Evolutionary conservation across 139 green algal genomes (phyloP).

Genomic region (Chlorella sorokiniana): DNA sequence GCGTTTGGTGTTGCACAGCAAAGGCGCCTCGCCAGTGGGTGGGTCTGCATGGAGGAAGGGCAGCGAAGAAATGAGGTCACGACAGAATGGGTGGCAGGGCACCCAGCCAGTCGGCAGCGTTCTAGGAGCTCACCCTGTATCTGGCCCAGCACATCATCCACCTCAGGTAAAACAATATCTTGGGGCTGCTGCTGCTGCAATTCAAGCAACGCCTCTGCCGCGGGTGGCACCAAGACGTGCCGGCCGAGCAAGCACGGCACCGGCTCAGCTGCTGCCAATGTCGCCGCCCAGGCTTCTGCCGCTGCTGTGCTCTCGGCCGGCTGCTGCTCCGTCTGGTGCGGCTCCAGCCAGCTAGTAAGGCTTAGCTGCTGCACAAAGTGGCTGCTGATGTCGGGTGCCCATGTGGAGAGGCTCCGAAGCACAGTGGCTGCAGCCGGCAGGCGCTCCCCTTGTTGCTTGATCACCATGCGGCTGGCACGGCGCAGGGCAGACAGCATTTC

Average conservation of each 20-base stretch:
- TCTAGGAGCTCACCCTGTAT: neutral
- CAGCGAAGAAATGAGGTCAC: neutral
- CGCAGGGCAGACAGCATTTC: neutral
- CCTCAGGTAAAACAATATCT: neutral
- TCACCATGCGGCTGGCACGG: neutral
- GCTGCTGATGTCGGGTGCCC: neutral
- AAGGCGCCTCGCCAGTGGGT: neutral
- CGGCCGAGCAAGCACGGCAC: neutral
- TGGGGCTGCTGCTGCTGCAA: neutral
- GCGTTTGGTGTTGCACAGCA: slow-evolving; percentile 48
- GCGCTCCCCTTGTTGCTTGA: neutral
- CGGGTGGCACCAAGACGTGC: neutral
- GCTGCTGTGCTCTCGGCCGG: neutral
- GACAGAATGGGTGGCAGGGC: neutral
- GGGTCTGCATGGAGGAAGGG: slow-evolving; percentile 8
- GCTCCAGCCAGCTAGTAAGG: neutral
- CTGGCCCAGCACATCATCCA: neutral
- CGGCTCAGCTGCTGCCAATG: neutral
- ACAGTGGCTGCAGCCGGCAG: neutral
- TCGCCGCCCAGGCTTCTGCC: neutral
- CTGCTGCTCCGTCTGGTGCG: neutral
- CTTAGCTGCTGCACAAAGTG: neutral
- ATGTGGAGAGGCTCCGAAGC: neutral
- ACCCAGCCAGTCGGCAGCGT: neutral
- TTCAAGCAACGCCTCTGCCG: neutral